These are phyloP conservation scores for Alternaria sp. DNA, from an alignment of 2,329 filamentous ascomycete species.

Conservation along the genomic window DNA sequence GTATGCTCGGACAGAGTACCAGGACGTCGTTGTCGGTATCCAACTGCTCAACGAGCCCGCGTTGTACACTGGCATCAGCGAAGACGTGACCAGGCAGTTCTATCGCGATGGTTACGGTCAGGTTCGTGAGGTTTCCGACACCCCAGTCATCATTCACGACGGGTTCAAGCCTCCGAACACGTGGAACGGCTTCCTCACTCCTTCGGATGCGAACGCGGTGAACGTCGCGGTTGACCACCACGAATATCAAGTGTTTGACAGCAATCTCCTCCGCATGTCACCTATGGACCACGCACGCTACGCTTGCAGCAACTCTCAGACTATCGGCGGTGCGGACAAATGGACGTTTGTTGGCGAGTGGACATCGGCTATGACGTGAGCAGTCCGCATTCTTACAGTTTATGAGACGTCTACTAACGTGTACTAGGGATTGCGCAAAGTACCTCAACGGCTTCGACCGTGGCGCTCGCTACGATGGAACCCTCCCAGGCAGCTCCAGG, in stretches of 20 bases:
- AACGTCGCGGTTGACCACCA: slow-evolving; percentile 71
- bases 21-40: slow-evolving; percentile 65
- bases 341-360: slow-evolving; percentile 69
- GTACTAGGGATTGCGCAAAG: slow-evolving; percentile 55
- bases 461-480: slow-evolving; percentile 67
- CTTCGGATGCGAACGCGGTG: slow-evolving; percentile 56
- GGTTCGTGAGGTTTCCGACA: slow-evolving; percentile 52
- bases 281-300: slow-evolving; percentile 61
- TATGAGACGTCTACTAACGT: background rate
- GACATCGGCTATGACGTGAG: slow-evolving; percentile 67
- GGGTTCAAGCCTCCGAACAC: slow-evolving; percentile 60
- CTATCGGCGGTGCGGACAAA: slow-evolving; percentile 64
- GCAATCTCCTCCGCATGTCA: slow-evolving; percentile 57
- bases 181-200: slow-evolving; percentile 68
- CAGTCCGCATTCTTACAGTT: background rate
- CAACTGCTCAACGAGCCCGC: slow-evolving; percentile 64
- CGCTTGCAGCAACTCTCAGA: slow-evolving; percentile 61
- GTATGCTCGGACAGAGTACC: slow-evolving; percentile 60
- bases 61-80: slow-evolving; percentile 53
- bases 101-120: slow-evolving; percentile 62
- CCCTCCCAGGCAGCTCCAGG: slow-evolving; percentile 54
- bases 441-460: slow-evolving; percentile 62
- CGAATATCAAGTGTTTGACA: slow-evolving; percentile 70
- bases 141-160: slow-evolving; percentile 64
- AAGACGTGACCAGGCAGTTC: slow-evolving; percentile 58